phyloP scores from a whole-genome alignment of 2,329 filamentous ascomycete species.

The Iodosphaeria phyllophila region DNA sequence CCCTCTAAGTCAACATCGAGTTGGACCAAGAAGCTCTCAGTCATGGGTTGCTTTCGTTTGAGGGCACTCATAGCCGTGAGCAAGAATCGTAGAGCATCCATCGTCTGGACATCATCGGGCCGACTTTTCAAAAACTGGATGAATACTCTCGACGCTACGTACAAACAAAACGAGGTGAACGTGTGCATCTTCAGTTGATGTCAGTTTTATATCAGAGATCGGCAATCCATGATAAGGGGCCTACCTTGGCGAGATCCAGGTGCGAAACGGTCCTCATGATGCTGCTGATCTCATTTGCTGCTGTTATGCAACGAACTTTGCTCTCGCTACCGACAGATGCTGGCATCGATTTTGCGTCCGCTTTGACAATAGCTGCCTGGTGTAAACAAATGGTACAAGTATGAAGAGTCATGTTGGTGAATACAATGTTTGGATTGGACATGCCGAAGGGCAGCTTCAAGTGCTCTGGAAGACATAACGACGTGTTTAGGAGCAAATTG shows the following conservation, averaged over 20 bases:
- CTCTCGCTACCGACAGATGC: slow-evolving; percentile 68
- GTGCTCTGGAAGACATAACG: slow-evolving; percentile 61
- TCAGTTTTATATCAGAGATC: too few relatives aligned
- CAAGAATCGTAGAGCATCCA: slow-evolving; percentile 74
- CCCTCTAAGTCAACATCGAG: slow-evolving; percentile 80
- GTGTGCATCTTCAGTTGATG: slow-evolving; percentile 58
- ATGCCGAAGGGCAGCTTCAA: slow-evolving; percentile 65
- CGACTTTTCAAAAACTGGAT: slow-evolving; percentile 90
- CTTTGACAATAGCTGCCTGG: slow-evolving; percentile 94
- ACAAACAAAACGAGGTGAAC: slow-evolving; percentile 88
- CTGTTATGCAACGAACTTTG: slow-evolving; percentile 81
- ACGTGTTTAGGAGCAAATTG: slow-evolving; percentile 74
- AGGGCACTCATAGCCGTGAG: slow-evolving; percentile 79
- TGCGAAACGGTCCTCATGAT: slow-evolving; percentile 94
- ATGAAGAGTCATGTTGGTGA: slow-evolving; percentile 92
- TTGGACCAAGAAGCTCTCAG: slow-evolving; percentile 87
- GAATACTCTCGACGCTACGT: slow-evolving; percentile 88
- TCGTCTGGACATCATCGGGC: slow-evolving; percentile 65
- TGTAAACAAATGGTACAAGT: slow-evolving; percentile 96
- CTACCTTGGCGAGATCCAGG: slow-evolving; percentile 64
- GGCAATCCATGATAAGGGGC: too few relatives aligned
- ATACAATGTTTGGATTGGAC: slow-evolving; percentile 67
- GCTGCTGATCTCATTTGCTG: slow-evolving; percentile 80
- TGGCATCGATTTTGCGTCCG: slow-evolving; percentile 70
- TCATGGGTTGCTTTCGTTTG: slow-evolving; percentile 74